Conservation (phyloP, 305 asterid species). For the Petunia hybrid region DNA sequence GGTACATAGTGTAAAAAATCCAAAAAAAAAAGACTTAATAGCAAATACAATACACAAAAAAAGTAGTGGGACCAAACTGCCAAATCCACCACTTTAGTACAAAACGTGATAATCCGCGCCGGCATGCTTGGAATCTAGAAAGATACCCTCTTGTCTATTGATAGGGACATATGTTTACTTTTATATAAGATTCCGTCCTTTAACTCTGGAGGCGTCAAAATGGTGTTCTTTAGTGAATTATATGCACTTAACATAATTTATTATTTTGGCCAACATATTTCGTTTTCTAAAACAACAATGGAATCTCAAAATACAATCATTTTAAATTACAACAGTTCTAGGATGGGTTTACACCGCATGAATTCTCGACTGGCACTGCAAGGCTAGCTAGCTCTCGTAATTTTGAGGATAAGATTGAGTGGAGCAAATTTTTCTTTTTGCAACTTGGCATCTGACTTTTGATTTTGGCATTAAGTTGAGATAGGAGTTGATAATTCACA, state of each 20-base stretch:
- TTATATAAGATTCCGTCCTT: neutral
- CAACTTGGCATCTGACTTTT: too few relatives aligned
- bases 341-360: too few relatives aligned
- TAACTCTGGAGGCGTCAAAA: neutral
- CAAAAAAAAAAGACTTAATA: neutral
- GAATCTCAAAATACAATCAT: too few relatives aligned
- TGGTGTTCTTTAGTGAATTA: too few relatives aligned
- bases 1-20: too few relatives aligned
- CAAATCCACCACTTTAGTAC: neutral
- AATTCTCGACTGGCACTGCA: too few relatives aligned
- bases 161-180: neutral
- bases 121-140: neutral
- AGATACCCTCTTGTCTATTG: neutral
- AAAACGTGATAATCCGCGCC: constrained; percentile 8
- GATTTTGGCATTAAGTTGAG: too few relatives aligned
- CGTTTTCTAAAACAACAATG: neutral
- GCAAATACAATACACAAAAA: neutral
- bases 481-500: too few relatives aligned
- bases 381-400: too few relatives aligned
- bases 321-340: too few relatives aligned
- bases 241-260: neutral
- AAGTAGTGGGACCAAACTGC: neutral
- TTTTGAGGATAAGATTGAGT: too few relatives aligned
- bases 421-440: too few relatives aligned
- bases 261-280: neutral